Evolutionary conservation across 2,329 filamentous ascomycete genomes (phyloP), one percentile per base, ranked within the genome.

Genomic region (Talaromyces amestolkiae): DNA sequence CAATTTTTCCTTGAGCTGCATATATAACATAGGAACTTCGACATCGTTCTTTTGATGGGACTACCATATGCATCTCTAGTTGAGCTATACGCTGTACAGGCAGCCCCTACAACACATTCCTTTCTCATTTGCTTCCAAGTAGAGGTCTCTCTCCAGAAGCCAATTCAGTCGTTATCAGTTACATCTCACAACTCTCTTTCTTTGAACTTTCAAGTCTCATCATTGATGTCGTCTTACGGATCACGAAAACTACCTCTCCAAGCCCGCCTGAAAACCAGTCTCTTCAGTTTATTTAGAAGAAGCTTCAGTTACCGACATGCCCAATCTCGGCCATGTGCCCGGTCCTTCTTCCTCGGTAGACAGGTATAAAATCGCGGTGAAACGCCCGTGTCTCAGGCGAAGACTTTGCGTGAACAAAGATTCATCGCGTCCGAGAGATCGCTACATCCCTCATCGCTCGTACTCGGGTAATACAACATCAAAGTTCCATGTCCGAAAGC

Each of bases 361-460:
- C 15, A 53, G 11, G n/a, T 19, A 15, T 33, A n/a, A 11, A 19
- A 27, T 35, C 11, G 31, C n/a, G 13, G 35, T 19, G 37, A 43
- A 24, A 31, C 49, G 19, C 33, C 43, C 31, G 19, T 33, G 47
- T 41, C 31, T 31, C 27, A 27, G 35, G 3, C 60, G n/a, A 31
- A 53, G 58, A 49, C n/a, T 37, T 22, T 19, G 10, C 53, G 15
- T 56, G 11, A 31, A 6, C 10, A 37, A 39, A 56, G 31, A 22
- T 17, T 39, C 41, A 35, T 53, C 41, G 35, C 15, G 8, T 24
- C n/a, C 24, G 24, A 33, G 59, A 24, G 87, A 90, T 73, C 82
- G 88, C 33, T 90, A 89, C 71, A 82, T 89, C 53, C 80, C 84
- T 37, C 71, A 72, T 61, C 79, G 83, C 58, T 78, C 79, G 58